Evolutionary conservation across 352 stramenopile genomes (phyloP).

Genomic region (Blastocystis sp.): DNA sequence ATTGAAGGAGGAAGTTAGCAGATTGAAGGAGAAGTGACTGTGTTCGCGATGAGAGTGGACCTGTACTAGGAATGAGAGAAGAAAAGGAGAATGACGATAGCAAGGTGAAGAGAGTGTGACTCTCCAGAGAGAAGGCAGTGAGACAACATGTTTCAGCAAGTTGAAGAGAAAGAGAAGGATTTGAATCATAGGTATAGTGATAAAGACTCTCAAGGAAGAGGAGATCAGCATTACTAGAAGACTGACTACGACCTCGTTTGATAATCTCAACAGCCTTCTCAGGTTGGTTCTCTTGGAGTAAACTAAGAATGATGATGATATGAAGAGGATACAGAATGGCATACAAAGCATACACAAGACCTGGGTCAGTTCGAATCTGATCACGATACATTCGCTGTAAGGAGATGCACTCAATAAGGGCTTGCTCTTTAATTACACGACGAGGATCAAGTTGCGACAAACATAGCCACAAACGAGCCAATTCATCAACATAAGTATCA

Average conservation of each 20-base stretch:
- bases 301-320: neutral
- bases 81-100: neutral
- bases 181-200: neutral
- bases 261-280: neutral
- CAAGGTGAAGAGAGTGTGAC: neutral
- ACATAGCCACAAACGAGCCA: neutral
- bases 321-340: neutral
- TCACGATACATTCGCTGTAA: neutral
- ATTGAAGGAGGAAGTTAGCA: neutral
- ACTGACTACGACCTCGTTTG: neutral
- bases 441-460: neutral
- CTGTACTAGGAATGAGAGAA: neutral
- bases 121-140: neutral
- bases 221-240: neutral
- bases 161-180: neutral
- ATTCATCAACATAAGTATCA: neutral
- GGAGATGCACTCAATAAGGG: neutral
- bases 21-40: neutral
- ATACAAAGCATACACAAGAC: neutral
- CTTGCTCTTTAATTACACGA: neutral
- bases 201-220: neutral
- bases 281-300: neutral
- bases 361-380: neutral
- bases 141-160: conserved; percentile 10
- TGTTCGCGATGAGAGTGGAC: neutral